Conservation (phyloP, 139 green algal genomes). For the Tetradesmus obliquus region DNA sequence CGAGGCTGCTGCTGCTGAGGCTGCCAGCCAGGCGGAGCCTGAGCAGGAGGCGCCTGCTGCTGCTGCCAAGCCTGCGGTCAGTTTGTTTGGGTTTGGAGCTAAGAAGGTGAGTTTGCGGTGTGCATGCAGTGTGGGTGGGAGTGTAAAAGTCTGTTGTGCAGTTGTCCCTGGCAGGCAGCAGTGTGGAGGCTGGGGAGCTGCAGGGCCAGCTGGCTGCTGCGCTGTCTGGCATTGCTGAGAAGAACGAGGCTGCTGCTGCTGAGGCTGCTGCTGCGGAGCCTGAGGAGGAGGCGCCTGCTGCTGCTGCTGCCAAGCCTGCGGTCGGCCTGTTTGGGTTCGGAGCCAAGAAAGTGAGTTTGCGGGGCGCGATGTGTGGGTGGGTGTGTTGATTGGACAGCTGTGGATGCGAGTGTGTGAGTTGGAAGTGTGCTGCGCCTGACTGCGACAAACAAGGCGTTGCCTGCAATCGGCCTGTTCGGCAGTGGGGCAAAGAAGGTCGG, state of each 20-base stretch:
- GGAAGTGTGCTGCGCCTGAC: no score
- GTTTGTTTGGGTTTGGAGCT: slow-evolving; percentile 14
- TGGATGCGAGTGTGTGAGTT: no score
- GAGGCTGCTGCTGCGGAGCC: neutral
- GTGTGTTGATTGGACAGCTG: no score
- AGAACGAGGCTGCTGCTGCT: slow-evolving; percentile 17
- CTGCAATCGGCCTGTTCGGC: no score
- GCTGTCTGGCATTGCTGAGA: neutral
- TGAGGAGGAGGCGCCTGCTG: neutral
- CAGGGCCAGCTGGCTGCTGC: slow-evolving; percentile 25
- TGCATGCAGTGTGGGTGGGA: no score
- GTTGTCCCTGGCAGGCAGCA: neutral
- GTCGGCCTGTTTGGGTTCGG: slow-evolving; percentile 22
- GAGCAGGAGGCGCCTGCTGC: neutral
- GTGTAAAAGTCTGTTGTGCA: no score
- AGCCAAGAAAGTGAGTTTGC: neutral
- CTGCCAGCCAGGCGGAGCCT: neutral
- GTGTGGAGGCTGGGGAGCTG: neutral
- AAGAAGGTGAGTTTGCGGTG: neutral
- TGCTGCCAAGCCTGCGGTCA: neutral
- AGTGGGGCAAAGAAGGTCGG: no score
- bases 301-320: neutral
- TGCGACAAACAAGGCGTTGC: no score
- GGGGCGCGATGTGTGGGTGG: no score
- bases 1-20: slow-evolving; percentile 9